Conservation (phyloP, 371 early-diverging fungal genomes). For the Synchytrium microbalum region DNA sequence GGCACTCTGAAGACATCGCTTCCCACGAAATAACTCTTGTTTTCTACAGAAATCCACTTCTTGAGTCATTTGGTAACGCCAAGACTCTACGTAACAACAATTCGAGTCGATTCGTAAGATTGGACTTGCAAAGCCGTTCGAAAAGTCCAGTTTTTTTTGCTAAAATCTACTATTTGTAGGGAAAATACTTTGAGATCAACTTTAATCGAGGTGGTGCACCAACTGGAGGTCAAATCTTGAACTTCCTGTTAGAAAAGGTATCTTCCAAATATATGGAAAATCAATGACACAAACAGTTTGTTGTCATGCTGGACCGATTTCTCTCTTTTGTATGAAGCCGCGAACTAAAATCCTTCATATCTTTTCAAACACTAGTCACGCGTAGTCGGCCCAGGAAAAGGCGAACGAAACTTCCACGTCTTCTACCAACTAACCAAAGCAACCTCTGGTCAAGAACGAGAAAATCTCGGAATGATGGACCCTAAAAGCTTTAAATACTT, state of each 20-base stretch:
- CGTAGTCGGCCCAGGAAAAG: conserved; percentile 89
- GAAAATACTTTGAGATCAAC: conserved; percentile 98
- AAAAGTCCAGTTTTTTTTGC: no score
- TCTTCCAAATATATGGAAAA: conserved; percentile 4
- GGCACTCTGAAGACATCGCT: no score
- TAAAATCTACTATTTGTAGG: no score
- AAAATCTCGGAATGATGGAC: conserved; percentile 39
- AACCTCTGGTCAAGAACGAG: conserved; percentile 25
- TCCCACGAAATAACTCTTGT: no score
- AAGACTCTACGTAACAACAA: conserved; percentile 99
- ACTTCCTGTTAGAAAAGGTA: conserved; percentile 97
- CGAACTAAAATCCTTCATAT: no score
- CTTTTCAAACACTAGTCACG: conserved; percentile 44
- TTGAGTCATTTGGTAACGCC: conserved; percentile 99
- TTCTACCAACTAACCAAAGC: conserved; percentile 57
- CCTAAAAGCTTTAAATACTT: conserved; percentile 44
- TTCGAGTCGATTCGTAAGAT: conserved; percentile 89
- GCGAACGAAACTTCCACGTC: conserved; percentile 98
- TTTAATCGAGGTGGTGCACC: conserved; percentile 90
- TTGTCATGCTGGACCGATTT: neutral
- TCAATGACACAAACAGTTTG: conserved; percentile 1
- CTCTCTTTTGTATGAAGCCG: conserved; percentile 22
- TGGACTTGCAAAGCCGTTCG: no score
- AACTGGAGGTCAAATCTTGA: conserved; percentile 95
- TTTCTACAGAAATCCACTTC: conserved; percentile 82